Conservation (phyloP, 208 protist species). For the Crithidia acanthocephali region DNA sequence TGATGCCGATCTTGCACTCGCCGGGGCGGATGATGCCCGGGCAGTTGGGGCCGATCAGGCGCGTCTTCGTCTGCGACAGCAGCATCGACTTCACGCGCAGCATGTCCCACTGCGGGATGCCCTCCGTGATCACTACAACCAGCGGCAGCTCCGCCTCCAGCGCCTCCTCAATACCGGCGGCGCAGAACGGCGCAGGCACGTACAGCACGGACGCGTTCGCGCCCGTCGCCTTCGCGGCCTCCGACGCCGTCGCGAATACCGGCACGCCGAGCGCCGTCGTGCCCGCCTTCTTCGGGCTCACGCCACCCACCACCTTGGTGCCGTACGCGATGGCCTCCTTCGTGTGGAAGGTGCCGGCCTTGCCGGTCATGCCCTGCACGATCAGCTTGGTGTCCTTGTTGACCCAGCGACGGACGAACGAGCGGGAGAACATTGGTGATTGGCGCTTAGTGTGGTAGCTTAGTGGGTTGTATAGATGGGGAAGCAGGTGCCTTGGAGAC, state of each 20-base stretch:
- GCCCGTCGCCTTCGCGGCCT: slow-evolving; percentile 93
- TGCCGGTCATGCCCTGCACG: slow-evolving; percentile 99
- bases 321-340: slow-evolving; percentile 98
- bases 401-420: slow-evolving; percentile 73
- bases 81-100: slow-evolving; percentile 95
- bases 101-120: slow-evolving; percentile 99
- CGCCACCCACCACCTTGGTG: slow-evolving; percentile 98
- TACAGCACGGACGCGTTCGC: slow-evolving; percentile 98
- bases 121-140: slow-evolving; percentile 99
- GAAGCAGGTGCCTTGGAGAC: neutral
- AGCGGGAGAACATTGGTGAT: slow-evolving; percentile 22
- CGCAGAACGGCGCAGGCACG: slow-evolving; percentile 96
- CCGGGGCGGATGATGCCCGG: slow-evolving; percentile 98
- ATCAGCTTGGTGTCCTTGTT: slow-evolving; percentile 98
- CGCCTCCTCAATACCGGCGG: slow-evolving; percentile 96
- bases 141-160: slow-evolving; percentile 97
- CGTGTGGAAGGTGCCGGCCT: slow-evolving; percentile 98
- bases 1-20: slow-evolving; percentile 99
- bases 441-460: neutral
- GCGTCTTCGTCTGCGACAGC: slow-evolving; percentile 92
- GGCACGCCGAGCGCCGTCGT: slow-evolving; percentile 94
- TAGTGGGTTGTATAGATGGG: neutral
- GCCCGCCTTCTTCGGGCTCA: slow-evolving; percentile 97
- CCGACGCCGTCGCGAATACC: slow-evolving; percentile 93
- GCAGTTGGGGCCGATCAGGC: slow-evolving; percentile 99